Evolutionary conservation across 2,329 filamentous ascomycete species (phyloP).

Genomic region (Aurifilum marmelostoma): DNA sequence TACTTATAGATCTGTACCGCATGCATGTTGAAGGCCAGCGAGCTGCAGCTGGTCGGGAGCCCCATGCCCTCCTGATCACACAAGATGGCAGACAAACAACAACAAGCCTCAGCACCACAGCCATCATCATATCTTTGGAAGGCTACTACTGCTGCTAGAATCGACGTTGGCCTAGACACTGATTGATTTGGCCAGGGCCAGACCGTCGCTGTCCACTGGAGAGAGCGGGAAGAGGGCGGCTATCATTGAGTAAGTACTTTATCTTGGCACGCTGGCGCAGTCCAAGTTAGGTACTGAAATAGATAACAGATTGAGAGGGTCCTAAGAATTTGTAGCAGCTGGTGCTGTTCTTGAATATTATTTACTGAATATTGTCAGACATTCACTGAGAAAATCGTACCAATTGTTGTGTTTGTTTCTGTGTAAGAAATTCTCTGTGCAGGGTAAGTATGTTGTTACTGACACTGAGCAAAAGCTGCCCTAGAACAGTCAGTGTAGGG

Average conservation of each 20-base stretch:
- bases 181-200: neutral
- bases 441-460: too few species aligned
- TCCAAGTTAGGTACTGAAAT: neutral
- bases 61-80: neutral
- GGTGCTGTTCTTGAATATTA: too few species aligned
- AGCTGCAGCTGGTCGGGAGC: constrained; percentile 1
- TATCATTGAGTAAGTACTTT: neutral
- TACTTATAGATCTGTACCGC: neutral
- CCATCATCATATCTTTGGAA: too few species aligned
- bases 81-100: neutral
- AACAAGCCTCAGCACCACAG: neutral
- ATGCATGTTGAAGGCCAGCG: neutral
- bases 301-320: neutral
- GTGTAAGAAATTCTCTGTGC: too few species aligned
- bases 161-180: too few species aligned
- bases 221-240: neutral
- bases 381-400: too few species aligned
- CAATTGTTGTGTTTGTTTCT: too few species aligned
- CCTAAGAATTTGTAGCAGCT: neutral
- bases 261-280: neutral
- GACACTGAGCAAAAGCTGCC: too few species aligned
- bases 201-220: neutral
- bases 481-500: too few species aligned
- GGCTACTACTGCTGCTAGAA: too few species aligned
- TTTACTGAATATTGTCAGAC: too few species aligned